A percentile compares a stretch with the other conserved stretches of the same genome.
phyloP scores from a whole-genome alignment of 1,284 basidiomycete species.

The Fistulinella staudtii region DNA sequence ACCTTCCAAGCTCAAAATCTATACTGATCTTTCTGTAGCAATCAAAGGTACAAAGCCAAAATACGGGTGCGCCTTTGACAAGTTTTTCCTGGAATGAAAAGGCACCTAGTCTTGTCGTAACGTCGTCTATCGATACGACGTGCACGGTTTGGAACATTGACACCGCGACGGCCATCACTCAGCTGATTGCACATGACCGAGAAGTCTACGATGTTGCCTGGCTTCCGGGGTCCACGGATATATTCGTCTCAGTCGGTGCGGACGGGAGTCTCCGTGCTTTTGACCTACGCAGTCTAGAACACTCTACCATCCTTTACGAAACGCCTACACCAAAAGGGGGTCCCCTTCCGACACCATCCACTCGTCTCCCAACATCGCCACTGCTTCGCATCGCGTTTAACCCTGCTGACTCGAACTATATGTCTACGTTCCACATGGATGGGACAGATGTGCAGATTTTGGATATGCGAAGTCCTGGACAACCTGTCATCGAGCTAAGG shows the following conservation, averaged over 20 bases:
- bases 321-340: conserved; percentile 76
- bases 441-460: conserved; percentile 83
- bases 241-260: conserved; percentile 97
- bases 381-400: conserved; percentile 84
- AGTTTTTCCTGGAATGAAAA: conserved; percentile 96
- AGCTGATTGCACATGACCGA: conserved; percentile 96
- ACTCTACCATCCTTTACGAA: conserved; percentile 98
- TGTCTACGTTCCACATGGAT: conserved; percentile 93
- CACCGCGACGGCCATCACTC: conserved; percentile 92
- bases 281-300: conserved; percentile 92
- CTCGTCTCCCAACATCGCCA: conserved; percentile 74
- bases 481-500: conserved; percentile 86
- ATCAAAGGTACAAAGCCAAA: conserved; percentile 84
- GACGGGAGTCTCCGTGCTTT: conserved; percentile 97
- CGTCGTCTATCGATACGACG: conserved; percentile 94
- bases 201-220: conserved; percentile 98
- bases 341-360: conserved; percentile 52
- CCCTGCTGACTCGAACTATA: conserved; percentile 83
- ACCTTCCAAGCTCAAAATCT: conserved; percentile 8
- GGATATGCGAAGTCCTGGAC: conserved; percentile 91
- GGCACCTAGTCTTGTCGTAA: conserved; percentile 83
- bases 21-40: conserved; percentile 43
- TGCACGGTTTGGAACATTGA: conserved; percentile 98
- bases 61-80: conserved; percentile 84
- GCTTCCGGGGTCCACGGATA: conserved; percentile 97